These are phyloP conservation scores for Crotalaria pallida DNA, from an alignment of 306 rosid species.

Conservation along the genomic window DNA sequence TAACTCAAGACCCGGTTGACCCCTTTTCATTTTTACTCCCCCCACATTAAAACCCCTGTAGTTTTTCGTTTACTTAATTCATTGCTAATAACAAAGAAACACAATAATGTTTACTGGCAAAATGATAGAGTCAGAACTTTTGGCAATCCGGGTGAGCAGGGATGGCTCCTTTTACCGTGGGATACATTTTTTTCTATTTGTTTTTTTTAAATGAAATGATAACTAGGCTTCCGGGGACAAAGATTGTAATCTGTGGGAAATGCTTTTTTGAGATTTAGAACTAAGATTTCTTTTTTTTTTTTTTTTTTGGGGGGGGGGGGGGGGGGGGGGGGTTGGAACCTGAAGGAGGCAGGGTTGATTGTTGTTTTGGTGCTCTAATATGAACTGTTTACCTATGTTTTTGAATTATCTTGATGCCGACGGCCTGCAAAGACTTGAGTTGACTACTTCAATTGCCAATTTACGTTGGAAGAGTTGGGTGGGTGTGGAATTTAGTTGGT, in stretches of 20 bases:
- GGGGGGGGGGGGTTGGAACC: neutral
- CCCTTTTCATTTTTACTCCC: slow-evolving; percentile 1
- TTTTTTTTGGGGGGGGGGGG: too few species aligned
- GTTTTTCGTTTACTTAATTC: neutral
- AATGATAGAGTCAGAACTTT: too few species aligned
- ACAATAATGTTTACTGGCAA: neutral
- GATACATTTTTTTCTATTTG: too few species aligned
- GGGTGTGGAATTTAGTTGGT: neutral
- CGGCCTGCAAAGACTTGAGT: neutral
- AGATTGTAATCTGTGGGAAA: neutral
- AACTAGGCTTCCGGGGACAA: too few species aligned
- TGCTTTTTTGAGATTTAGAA: neutral
- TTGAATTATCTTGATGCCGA: neutral
- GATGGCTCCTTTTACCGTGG: too few species aligned
- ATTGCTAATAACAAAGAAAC: neutral
- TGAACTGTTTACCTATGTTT: neutral
- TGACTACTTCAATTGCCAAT: neutral
- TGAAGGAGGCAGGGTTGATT: neutral
- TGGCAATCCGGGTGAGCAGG: too few species aligned
- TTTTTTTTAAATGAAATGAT: too few species aligned
- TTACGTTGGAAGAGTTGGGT: neutral
- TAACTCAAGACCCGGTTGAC: neutral
- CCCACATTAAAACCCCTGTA: neutral
- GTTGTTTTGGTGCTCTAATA: neutral
- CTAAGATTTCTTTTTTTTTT: too few species aligned